These are phyloP conservation scores for Fomitopsis betulina DNA, from an alignment of 1,284 basidiomycete species.

Conservation along the genomic window DNA sequence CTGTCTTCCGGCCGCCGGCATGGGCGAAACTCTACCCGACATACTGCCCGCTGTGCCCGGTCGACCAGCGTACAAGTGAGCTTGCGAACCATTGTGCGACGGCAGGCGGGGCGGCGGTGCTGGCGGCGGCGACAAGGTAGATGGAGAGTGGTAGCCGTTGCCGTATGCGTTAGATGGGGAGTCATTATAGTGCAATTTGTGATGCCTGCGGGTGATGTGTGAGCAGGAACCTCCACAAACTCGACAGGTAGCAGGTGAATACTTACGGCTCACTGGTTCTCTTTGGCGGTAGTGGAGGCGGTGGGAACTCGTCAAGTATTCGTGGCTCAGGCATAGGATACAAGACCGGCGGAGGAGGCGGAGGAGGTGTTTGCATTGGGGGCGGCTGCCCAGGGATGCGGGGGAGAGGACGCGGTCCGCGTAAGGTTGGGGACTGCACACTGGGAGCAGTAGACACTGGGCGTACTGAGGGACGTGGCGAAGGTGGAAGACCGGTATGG, in stretches of 20 bases:
- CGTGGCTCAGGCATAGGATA: conserved; percentile 23
- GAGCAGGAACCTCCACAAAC: not conserved
- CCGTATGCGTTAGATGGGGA: not conserved
- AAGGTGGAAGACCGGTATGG: conserved; percentile 22
- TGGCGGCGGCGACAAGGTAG: conserved; percentile 10
- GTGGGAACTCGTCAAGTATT: conserved; percentile 14
- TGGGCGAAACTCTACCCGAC: not conserved
- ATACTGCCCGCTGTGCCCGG: not conserved
- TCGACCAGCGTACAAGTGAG: not conserved
- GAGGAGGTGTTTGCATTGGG: conserved; percentile 20
- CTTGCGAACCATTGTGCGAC: conserved; percentile 13
- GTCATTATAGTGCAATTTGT: conserved; percentile 16
- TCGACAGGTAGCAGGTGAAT: not conserved
- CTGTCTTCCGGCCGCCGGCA: not conserved
- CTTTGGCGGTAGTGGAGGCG: conserved; percentile 14
- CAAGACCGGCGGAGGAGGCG: conserved; percentile 13
- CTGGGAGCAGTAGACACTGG: conserved; percentile 11
- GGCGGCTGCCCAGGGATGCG: conserved; percentile 22
- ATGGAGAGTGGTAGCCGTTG: conserved; percentile 8
- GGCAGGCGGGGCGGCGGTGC: conserved; percentile 12
- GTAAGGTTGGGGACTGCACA: conserved; percentile 23
- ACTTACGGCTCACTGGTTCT: conserved; percentile 24
- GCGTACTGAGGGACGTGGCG: conserved; percentile 19
- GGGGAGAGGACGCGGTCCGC: conserved; percentile 25
- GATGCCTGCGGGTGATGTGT: conserved; percentile 7